Evolutionary conservation across 2,329 filamentous ascomycete species (phyloP), one percentile per base, ranked within the genome.

Genomic region (Graphium sp.): DNA sequence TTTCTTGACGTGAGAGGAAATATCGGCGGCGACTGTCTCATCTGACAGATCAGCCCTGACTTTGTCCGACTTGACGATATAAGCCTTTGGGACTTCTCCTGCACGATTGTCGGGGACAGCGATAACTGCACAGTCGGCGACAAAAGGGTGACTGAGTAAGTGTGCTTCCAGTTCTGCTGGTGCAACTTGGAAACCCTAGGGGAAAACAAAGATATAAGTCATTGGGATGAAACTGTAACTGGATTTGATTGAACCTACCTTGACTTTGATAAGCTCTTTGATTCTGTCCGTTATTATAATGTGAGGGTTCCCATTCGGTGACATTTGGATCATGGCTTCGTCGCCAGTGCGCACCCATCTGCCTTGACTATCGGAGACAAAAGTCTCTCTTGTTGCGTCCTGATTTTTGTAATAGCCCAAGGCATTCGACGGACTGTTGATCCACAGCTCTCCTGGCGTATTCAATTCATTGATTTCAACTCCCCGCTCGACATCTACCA

Each of bases 131-230:
- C 72, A 78, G 49, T 91, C 81, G 24, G 70, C 68, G n/a, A 89
- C 80, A 8, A 63, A 60, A 0, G 74, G 69, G 45, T 87, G 80
- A 0, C 72, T 66, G 10, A 91, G 67, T 5, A 91, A 60, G 41
- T 83, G 77, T 2, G 78, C 75, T 52, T 91, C 81, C 2, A 91
- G 66, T 46, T 89, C 81, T 2, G 81, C 81, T 0, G 81, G 81
- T 1, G 81, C 78, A 14, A 89, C 81, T 70, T 89, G 81, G 34
- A 76, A 59, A 32, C 80, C 82, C 72, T 56, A 30, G 5, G 22
- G n/a, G 29, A 11, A 4, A 18, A 15, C 11, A n/a, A 16, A 5
- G 22, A 5, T 12, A n/a, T 16, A 18, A 15, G 29, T 13, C 18
- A 7, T 24, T 15, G 12, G 18, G n/a, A 9, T 13, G 24, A 2